Evolutionary conservation across 2,329 filamentous ascomycete species (phyloP), one percentile per base, ranked within the genome.

Genomic region (Botrytis porri): DNA sequence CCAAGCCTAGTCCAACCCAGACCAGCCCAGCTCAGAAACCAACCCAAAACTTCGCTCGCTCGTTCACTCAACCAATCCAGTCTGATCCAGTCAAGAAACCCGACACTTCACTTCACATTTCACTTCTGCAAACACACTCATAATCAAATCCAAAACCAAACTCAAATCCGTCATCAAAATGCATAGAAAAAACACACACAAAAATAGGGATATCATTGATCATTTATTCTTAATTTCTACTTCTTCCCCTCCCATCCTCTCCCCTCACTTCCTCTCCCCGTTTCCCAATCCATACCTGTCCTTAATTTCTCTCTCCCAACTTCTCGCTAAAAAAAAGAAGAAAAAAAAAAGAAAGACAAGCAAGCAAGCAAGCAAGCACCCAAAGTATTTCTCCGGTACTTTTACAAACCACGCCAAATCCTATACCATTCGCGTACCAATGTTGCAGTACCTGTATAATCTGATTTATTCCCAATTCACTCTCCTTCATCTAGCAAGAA

Each of bases 171-270:
- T n/a, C n/a, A 59, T 4, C 25, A 14, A 51, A 51, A 6, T n/a
- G 10, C 48, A n/a, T 16, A 51, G 7, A n/a, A 5, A 51, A 12
- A 2, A n/a, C 25, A n/a, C 10, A 12, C 16, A 43, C 4, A 2
- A 62, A 22, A 45, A 64, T 6, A 12, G 29, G 41, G 62, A 66
- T 66, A 51, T 51, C 43, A 65, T 51, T 65, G 22, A 69, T 69
- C 37, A 37, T 41, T 43, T 2, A 54, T 57, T 69, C 25, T 65
- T 39, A 22, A 61, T 61, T 61, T 35, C 37, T n/a, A 25, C 25
- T 61, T 61, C 59, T 61, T 35, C 5, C 32, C 4, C 18, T 60
- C 57, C 18, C 3, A 32, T 22, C 29, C 8, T 35, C 4, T 7
- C 20, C 57, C 22, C 18, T 37, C 9, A 25, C 8, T 37, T 14